Percentiles rank a stretch among this genome's conserved stretches.
Evolutionary conservation across 2,329 filamentous ascomycete genomes (phyloP).

Genomic region (Bretziella fagacearum): DNA sequence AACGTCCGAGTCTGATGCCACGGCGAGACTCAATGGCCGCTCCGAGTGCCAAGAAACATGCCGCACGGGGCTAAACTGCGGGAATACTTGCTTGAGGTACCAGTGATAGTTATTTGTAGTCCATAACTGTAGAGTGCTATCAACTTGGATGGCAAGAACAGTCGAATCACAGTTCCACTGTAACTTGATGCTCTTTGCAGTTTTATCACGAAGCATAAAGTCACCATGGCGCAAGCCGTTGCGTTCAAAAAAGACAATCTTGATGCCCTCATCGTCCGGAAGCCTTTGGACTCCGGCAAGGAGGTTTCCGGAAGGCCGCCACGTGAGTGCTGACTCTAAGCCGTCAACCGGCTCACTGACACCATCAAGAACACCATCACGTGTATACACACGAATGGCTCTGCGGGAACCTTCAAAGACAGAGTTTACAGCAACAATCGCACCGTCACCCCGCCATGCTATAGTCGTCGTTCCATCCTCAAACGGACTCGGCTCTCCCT

Average conservation of each 20-base stretch:
- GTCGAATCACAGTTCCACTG: conserved; percentile 88
- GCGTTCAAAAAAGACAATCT: conserved; percentile 89
- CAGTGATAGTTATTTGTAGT: conserved; percentile 96
- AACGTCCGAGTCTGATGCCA: conserved; percentile 25
- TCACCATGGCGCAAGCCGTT: conserved; percentile 96
- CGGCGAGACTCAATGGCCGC: conserved; percentile 52
- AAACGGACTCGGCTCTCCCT: conserved; percentile 55
- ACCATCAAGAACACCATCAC: conserved; percentile 80
- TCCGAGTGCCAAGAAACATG: conserved; percentile 68
- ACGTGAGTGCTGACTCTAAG: conserved; percentile 73
- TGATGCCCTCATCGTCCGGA: conserved; percentile 37
- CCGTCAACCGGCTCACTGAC: conserved; percentile 90
- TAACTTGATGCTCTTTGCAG: conserved; percentile 40
- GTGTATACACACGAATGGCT: conserved; percentile 74
- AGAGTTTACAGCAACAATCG: conserved; percentile 73
- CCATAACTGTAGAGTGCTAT: conserved; percentile 74
- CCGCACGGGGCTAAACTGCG: conserved; percentile 23
- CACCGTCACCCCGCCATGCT: conserved; percentile 88
- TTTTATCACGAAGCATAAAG: conserved; percentile 57
- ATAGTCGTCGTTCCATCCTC: conserved; percentile 59
- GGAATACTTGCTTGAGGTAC: conserved; percentile 85
- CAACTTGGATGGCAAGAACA: conserved; percentile 65
- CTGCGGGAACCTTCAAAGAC: conserved; percentile 53
- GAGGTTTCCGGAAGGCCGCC: conserved; percentile 79
- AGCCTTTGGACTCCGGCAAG: conserved; percentile 70